These are phyloP conservation scores for Sporothrix luriei DNA, from an alignment of 2,329 filamentous ascomycete species.

Conservation along the genomic window DNA sequence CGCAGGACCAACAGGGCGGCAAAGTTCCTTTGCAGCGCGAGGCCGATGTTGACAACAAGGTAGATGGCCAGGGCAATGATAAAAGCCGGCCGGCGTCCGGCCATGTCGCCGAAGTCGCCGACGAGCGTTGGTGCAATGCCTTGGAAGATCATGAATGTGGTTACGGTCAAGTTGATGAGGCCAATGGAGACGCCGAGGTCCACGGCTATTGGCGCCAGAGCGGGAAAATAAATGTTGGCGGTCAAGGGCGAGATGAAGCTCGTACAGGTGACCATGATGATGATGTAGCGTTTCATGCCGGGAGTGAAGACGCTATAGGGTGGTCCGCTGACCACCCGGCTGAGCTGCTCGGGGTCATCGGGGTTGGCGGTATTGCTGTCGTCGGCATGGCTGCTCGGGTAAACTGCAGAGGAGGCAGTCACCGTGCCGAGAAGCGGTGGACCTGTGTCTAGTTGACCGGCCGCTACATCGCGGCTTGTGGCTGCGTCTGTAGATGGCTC, in stretches of 20 bases:
- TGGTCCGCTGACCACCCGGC: slow-evolving; percentile 46
- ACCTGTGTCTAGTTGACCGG: neutral
- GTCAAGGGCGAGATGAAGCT: slow-evolving; percentile 61
- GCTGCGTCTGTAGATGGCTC: slow-evolving; percentile 1
- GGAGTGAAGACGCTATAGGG: slow-evolving; percentile 48
- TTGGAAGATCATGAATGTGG: slow-evolving; percentile 67
- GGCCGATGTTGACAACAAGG: slow-evolving; percentile 60
- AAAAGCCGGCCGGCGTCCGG: slow-evolving; percentile 64
- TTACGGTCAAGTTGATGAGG: slow-evolving; percentile 55
- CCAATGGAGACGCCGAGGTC: slow-evolving; percentile 46
- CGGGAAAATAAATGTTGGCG: slow-evolving; percentile 60
- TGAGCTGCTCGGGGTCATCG: slow-evolving; percentile 43
- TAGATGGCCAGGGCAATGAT: slow-evolving; percentile 61
- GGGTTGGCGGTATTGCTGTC: neutral
- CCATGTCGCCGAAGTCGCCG: slow-evolving; percentile 63
- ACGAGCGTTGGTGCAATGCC: slow-evolving; percentile 63
- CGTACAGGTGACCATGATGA: slow-evolving; percentile 55
- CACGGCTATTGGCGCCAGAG: slow-evolving; percentile 46
- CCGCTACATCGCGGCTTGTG: slow-evolving; percentile 22
- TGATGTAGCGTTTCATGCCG: slow-evolving; percentile 55
- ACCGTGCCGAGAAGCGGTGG: slow-evolving; percentile 13
- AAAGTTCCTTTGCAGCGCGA: slow-evolving; percentile 61
- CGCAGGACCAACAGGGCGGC: slow-evolving; percentile 62
- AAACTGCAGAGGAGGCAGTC: neutral
- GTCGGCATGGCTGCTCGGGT: slow-evolving; percentile 11